phyloP scores from a whole-genome alignment of 2,329 filamentous ascomycete genomes.

The Alternaria atra region DNA sequence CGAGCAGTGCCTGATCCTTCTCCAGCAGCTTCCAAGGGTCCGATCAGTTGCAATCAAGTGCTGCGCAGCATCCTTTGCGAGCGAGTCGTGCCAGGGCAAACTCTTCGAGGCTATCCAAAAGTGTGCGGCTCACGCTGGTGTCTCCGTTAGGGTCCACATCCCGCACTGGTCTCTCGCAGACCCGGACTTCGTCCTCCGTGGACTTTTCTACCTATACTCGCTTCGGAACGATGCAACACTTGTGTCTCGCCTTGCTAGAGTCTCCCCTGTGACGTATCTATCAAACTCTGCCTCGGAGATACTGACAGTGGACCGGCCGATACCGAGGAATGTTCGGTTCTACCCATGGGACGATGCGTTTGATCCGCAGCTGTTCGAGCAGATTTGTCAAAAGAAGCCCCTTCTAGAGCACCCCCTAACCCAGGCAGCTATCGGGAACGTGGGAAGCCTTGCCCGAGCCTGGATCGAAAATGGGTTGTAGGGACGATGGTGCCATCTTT shows the following conservation, averaged over 20 bases:
- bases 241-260: neutral
- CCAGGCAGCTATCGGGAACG: neutral
- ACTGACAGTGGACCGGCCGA: neutral
- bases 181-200: conserved; percentile 2
- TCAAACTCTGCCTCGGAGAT: conserved; percentile 1
- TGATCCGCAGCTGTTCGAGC: neutral
- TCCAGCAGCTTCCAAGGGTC: neutral
- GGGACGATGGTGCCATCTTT: neutral
- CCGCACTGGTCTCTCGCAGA: conserved; percentile 2
- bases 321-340: neutral
- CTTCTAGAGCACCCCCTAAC: neutral
- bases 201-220: conserved; percentile 1
- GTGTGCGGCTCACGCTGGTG: neutral
- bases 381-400: neutral
- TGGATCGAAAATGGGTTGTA: conserved; percentile 4
- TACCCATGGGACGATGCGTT: neutral
- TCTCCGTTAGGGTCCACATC: conserved; percentile 7
- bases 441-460: neutral
- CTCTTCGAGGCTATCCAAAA: conserved; percentile 1
- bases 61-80: neutral
- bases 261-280: neutral
- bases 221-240: conserved; percentile 1
- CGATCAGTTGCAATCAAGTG: conserved; percentile 3
- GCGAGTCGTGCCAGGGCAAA: conserved; percentile 1
- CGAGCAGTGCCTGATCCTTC: conserved; percentile 1